phyloP scores from a whole-genome alignment of 345 rosid species.

The Citrus mangshanensis region DNA sequence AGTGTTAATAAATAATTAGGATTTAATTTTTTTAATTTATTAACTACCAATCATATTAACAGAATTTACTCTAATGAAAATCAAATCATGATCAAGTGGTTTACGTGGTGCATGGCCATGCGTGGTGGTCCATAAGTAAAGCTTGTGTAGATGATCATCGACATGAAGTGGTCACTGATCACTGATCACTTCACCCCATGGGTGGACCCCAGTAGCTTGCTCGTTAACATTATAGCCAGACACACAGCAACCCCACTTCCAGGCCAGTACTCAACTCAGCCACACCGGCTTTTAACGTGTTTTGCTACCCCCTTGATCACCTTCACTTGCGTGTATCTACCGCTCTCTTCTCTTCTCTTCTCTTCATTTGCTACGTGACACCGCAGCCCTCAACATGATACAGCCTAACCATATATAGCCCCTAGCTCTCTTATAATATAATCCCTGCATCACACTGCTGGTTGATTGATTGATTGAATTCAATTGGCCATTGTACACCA shows the following conservation, averaged over 20 bases:
- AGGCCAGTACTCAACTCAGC: no score
- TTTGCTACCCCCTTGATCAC: not conserved
- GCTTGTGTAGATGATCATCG: no score
- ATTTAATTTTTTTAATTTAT: no score
- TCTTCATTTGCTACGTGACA: not conserved
- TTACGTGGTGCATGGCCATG: no score
- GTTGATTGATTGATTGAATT: no score
- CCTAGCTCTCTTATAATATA: no score
- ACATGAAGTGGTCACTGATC: not conserved
- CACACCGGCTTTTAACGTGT: not conserved
- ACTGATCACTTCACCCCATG: not conserved
- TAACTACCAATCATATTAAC: no score
- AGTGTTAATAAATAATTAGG: accelerated
- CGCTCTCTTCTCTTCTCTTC: not conserved
- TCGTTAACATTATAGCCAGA: not conserved
- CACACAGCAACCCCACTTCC: not conserved
- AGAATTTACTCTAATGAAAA: accelerated
- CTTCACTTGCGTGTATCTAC: not conserved
- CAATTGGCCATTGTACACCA: no score
- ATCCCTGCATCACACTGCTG: no score
- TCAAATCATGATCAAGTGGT: no score
- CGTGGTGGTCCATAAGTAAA: no score
- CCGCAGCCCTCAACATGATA: not conserved
- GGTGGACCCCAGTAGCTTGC: not conserved
- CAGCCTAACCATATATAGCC: no score